These are phyloP conservation scores for Decorospora gaudefroyi DNA, from an alignment of 2,329 filamentous ascomycete genomes.

Conservation along the genomic window DNA sequence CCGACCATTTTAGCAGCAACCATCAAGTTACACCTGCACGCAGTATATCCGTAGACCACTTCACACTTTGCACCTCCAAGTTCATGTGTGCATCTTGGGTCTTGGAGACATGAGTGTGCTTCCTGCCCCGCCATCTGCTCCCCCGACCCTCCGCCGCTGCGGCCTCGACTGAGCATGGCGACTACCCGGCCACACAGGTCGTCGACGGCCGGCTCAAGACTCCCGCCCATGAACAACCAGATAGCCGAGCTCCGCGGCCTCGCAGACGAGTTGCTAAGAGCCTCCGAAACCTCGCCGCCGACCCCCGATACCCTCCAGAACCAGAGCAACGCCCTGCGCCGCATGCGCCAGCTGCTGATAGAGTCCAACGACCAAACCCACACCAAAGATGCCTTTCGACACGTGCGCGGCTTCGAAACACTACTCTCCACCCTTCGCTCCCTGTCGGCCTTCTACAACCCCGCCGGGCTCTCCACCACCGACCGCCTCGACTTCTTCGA, in stretches of 20 bases:
- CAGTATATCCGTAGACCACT: conserved; percentile 9
- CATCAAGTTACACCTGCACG: conserved; percentile 4
- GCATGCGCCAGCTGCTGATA: conserved; percentile 68
- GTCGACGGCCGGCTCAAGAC: conserved; percentile 46
- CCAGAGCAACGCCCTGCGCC: conserved; percentile 60
- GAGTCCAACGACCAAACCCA: conserved; percentile 56
- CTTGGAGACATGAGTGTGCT: conserved; percentile 39
- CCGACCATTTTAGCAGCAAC: conserved; percentile 18
- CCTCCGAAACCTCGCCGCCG: conserved; percentile 37
- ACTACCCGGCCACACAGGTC: conserved; percentile 45
- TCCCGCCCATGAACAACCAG: conserved; percentile 61
- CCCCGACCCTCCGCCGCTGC: conserved; percentile 32
- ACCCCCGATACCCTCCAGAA: conserved; percentile 40
- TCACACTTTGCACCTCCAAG: neutral
- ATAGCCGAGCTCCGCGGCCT: conserved; percentile 48
- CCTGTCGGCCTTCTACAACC: conserved; percentile 76
- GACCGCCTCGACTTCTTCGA: conserved; percentile 70
- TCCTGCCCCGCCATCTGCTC: conserved; percentile 25
- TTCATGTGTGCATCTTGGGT: conserved; percentile 13
- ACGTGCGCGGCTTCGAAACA: conserved; percentile 75
- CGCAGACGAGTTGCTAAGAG: conserved; percentile 42
- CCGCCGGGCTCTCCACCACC: conserved; percentile 62
- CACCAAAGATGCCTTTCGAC: conserved; percentile 80
- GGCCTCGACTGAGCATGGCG: conserved; percentile 43
- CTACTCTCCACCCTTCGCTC: conserved; percentile 70